Conservation (phyloP, 306 rosid genomes). For the Phaseolus lunatus region DNA sequence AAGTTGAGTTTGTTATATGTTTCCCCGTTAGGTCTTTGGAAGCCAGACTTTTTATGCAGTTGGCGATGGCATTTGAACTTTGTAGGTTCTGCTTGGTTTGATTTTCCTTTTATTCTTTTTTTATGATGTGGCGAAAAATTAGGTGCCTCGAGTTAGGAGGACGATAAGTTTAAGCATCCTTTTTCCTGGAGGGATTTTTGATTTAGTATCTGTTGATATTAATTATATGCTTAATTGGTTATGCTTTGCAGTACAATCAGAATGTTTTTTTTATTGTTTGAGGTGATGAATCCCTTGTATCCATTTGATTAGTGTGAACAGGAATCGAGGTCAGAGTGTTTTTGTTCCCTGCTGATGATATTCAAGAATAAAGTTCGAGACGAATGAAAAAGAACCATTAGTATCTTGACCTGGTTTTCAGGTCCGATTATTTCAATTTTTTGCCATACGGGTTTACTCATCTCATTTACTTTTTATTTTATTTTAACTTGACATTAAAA, state of each 20-base stretch:
- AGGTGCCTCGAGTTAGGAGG: slow-evolving; percentile 55
- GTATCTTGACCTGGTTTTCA: no score
- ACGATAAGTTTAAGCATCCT: slow-evolving; percentile 43
- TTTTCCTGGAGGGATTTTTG: slow-evolving; percentile 56
- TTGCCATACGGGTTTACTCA: no score
- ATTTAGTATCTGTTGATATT: slow-evolving; percentile 57
- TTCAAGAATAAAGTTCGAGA: not conserved
- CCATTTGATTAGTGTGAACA: not conserved
- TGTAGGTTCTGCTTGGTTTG: slow-evolving; percentile 54
- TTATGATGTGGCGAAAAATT: slow-evolving; percentile 53
- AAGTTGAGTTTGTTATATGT: slow-evolving; percentile 55
- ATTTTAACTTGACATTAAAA: no score
- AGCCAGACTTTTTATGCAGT: slow-evolving; percentile 59
- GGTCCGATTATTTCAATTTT: no score
- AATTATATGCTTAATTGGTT: slow-evolving; percentile 48
- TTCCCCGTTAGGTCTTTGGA: slow-evolving; percentile 52
- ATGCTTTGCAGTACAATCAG: slow-evolving; percentile 43
- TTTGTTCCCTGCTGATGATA: not conserved
- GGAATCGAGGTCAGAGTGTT: not conserved
- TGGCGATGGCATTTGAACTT: slow-evolving; percentile 52
- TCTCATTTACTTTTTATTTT: no score
- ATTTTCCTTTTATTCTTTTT: slow-evolving; percentile 43
- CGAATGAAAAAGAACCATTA: no score
- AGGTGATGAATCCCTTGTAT: slow-evolving; percentile 8
- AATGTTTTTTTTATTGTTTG: slow-evolving; percentile 16